These are phyloP conservation scores for carrot (Daucus carota) DNA, from an alignment of 129 eudicot genomes.

Conservation along the genomic window DH1_v3.0 NC_030381.2:50369001-50369500, in stretches of 20 bases:
- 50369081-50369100: neutral
- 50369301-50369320: slow-evolving; percentile 12
- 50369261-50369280: neutral
- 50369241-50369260: neutral
- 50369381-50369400: slow-evolving; percentile 16
- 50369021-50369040: slow-evolving; percentile 72
- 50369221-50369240: too few species aligned
- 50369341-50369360: slow-evolving; percentile 19
- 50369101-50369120: neutral
- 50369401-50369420: slow-evolving; percentile 18
- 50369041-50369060: slow-evolving; percentile 47
- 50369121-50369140: neutral
- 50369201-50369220: too few species aligned
- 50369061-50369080: neutral
- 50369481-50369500: slow-evolving; percentile 15
- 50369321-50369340: slow-evolving; percentile 8
- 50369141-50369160: neutral
- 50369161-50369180: too few species aligned
- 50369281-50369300: neutral
- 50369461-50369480: slow-evolving; percentile 24
- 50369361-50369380: slow-evolving; percentile 13
- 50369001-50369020: slow-evolving; percentile 72
- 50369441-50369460: slow-evolving; percentile 26
- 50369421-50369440: slow-evolving; percentile 25
- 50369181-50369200: too few species aligned